A percentile compares a stretch with the other conserved stretches of the same genome.
phyloP scores from a whole-genome alignment of 2,329 filamentous ascomycete genomes.

The Sclerotiophoma versabilis region DNA sequence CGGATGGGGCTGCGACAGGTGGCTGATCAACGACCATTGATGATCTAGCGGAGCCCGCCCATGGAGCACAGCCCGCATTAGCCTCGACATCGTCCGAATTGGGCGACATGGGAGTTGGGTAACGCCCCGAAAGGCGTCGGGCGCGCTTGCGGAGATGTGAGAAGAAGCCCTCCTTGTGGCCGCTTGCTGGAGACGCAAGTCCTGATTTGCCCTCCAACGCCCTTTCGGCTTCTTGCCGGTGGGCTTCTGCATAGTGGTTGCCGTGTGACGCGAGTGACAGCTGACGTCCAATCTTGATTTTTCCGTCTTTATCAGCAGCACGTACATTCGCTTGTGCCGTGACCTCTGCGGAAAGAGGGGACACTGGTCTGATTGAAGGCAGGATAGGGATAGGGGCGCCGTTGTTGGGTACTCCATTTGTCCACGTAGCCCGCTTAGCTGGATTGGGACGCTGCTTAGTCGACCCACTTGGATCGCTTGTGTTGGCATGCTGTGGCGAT shows the following conservation, averaged over 20 bases:
- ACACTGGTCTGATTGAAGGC: slow-evolving; percentile 92
- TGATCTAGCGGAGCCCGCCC: slow-evolving; percentile 79
- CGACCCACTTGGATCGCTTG: slow-evolving; percentile 52
- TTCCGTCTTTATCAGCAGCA: slow-evolving; percentile 64
- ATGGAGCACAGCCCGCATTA: slow-evolving; percentile 89
- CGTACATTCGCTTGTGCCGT: slow-evolving; percentile 84
- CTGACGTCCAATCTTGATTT: slow-evolving; percentile 90
- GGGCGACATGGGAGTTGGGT: slow-evolving; percentile 81
- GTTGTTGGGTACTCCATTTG: slow-evolving; percentile 76
- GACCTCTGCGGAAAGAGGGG: slow-evolving; percentile 92
- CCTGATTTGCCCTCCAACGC: slow-evolving; percentile 83
- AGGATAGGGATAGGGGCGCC: slow-evolving; percentile 94
- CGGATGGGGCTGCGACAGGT: slow-evolving; percentile 56
- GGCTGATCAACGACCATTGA: slow-evolving; percentile 74
- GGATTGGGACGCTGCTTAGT: slow-evolving; percentile 65
- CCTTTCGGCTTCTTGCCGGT: slow-evolving; percentile 89
- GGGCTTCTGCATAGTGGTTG: slow-evolving; percentile 90
- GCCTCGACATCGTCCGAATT: slow-evolving; percentile 87
- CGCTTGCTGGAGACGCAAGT: slow-evolving; percentile 76
- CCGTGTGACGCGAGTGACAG: slow-evolving; percentile 89
- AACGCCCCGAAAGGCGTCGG: slow-evolving; percentile 87
- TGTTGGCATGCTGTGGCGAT: slow-evolving; percentile 53
- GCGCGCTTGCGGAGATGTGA: slow-evolving; percentile 95
- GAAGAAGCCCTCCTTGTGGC: slow-evolving; percentile 95
- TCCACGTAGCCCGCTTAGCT: slow-evolving; percentile 91